These are phyloP conservation scores for Colletotrichum paranaense DNA, from an alignment of 2,329 filamentous ascomycete genomes.

Conservation along the genomic window DNA sequence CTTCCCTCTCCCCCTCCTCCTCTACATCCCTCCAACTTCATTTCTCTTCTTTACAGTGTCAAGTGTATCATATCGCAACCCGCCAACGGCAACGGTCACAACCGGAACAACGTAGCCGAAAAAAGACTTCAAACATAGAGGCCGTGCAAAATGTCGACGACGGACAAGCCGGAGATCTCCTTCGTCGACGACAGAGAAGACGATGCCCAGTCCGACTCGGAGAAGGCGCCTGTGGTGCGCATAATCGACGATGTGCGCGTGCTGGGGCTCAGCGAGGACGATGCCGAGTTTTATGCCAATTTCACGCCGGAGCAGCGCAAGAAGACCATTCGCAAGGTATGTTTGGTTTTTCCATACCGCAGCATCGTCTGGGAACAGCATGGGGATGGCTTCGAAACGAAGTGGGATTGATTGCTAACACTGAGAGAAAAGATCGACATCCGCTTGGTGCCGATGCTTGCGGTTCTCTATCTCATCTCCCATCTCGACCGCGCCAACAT, in stretches of 20 bases:
- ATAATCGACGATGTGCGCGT: conserved; percentile 44
- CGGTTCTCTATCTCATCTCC: conserved; percentile 66
- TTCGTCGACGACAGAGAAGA: conserved; percentile 38
- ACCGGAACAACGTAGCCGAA: no score
- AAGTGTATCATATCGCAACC: background rate
- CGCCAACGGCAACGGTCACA: background rate
- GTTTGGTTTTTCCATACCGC: background rate
- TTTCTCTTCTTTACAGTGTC: background rate
- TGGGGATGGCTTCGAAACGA: background rate
- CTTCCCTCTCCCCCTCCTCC: conserved; percentile 3
- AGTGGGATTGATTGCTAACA: background rate
- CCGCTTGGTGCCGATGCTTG: conserved; percentile 60
- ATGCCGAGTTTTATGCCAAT: conserved; percentile 43
- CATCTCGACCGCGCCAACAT: conserved; percentile 67
- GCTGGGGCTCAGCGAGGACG: conserved; percentile 42
- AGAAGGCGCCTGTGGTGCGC: conserved; percentile 38
- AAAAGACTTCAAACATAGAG: background rate
- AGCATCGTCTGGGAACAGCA: no score
- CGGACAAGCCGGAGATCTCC: conserved; percentile 40
- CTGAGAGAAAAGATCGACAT: conserved; percentile 21
- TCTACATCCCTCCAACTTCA: background rate
- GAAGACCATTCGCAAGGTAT: conserved; percentile 41
- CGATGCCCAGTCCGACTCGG: conserved; percentile 19
- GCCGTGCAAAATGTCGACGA: conserved; percentile 5
- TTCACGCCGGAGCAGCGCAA: conserved; percentile 39